Base-by-base conservation (phyloP, 768 basidiomycete genomes). In the Rickenella mellea region DNA sequence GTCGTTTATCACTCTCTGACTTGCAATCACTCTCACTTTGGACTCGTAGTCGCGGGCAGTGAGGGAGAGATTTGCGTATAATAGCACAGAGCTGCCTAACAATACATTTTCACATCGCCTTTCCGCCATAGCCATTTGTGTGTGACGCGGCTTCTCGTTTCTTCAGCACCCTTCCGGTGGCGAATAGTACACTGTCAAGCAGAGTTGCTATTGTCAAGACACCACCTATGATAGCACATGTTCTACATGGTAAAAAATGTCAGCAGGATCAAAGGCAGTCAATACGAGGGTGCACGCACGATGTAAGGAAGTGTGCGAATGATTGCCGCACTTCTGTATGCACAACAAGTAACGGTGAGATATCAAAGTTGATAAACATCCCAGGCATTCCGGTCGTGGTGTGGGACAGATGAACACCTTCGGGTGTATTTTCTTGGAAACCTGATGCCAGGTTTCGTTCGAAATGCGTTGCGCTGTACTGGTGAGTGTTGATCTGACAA, bases 301-400 rank as follows among this genome's bases (percentile, higher is more conserved):
- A 97, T 32, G 96, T 97, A 21, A 98, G 66, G 71, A 98, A 98
- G 65, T 99, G 96, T 2, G 96, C 94, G 60, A 98, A 94, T 1
- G 89, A 88, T 61, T 98, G 93, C 42, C 91, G 74, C 26, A 76
- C 82, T 57, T 98, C 94, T 9, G 76, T 74, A 58, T 97, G 92
- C 19, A 92, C 82, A 39, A 99, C 84, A 38, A 88, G 82, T 55
- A 99, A 92, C 10, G 93, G 94, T 14, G 92, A 96, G 56, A 97
- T 96, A 59, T 98, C 93, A 60, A 87, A 96, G 67, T 91, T 96
- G 71, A 86, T 81, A 69, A 84, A 87, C 60, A 29, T 39, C 63
- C 71, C 74, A n/a, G 90, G 91, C 21, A 89, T 65, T 24, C 90
- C 91, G 27, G 62, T 61, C 41, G 71, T 66, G 29, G 82, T 81